Evolutionary conservation across 2,329 filamentous ascomycete species (phyloP).

Genomic region (Xylaria sp.): DNA sequence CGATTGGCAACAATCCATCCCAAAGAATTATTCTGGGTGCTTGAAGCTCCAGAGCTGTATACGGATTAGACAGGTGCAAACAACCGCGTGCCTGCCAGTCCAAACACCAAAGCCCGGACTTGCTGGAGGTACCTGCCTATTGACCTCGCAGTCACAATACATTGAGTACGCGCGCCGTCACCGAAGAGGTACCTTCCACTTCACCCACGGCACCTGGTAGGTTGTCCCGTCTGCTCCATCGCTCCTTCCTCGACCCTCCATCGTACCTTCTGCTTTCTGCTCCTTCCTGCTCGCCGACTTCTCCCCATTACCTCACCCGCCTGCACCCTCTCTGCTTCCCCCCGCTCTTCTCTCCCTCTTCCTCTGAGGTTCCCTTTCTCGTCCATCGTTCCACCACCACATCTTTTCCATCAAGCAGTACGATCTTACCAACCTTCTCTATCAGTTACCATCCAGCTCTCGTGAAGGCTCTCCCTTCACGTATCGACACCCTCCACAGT

Average conservation of each 20-base stretch:
- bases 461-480: constrained; percentile 23
- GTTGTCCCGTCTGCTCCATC: too few species aligned
- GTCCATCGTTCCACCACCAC: too few species aligned
- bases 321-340: too few species aligned
- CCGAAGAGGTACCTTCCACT: not conserved
- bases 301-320: too few species aligned
- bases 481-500: not conserved
- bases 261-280: not conserved
- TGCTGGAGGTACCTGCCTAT: not conserved
- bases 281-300: not conserved
- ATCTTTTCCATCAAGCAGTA: not conserved
- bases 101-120: too few species aligned
- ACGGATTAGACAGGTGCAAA: not conserved
- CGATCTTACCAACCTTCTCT: constrained; percentile 11
- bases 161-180: too few species aligned
- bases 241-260: not conserved
- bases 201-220: not conserved
- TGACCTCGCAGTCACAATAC: too few species aligned
- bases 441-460: constrained; percentile 4
- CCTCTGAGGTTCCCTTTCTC: too few species aligned
- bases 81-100: too few species aligned
- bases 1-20: not conserved
- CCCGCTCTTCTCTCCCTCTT: too few species aligned
- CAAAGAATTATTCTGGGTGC: not conserved
- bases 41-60: not conserved